Evolutionary conservation across 2,329 filamentous ascomycete species (phyloP).

Genomic region (Trichoderma aggressivum): DNA sequence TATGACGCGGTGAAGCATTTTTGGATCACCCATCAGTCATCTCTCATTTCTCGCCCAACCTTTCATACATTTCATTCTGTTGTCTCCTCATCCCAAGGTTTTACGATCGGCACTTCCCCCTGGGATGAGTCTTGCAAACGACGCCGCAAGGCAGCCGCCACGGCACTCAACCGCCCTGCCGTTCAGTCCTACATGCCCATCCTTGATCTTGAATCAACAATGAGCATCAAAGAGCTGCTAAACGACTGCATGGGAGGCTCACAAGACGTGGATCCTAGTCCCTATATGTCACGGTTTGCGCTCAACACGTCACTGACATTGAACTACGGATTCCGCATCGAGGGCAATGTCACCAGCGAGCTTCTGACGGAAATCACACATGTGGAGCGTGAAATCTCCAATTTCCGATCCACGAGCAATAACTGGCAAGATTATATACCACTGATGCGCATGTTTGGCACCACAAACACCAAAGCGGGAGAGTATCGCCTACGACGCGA

Average conservation of each 20-base stretch:
- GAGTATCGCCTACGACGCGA: conserved; percentile 68
- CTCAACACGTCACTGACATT: conserved; percentile 74
- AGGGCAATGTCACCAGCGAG: conserved; percentile 63
- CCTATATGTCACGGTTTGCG: conserved; percentile 72
- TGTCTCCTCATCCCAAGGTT: conserved; percentile 71
- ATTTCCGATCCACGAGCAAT: conserved; percentile 74
- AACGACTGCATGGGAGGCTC: conserved; percentile 60
- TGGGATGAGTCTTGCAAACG: conserved; percentile 80
- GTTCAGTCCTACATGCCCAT: conserved; percentile 79
- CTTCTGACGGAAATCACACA: conserved; percentile 70
- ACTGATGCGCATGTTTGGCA: conserved; percentile 62
- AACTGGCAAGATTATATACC: conserved; percentile 88
- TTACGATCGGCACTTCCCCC: conserved; percentile 79
- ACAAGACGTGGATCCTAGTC: conserved; percentile 64
- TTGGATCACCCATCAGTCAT: conserved; percentile 76
- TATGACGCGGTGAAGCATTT: conserved; percentile 71
- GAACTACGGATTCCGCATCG: conserved; percentile 75
- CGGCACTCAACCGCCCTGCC: conserved; percentile 72
- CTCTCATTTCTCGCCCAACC: conserved; percentile 72
- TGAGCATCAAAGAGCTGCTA: conserved; percentile 69
- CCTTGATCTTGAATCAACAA: conserved; percentile 70
- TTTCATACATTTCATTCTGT: conserved; percentile 81
- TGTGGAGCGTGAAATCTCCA: conserved; percentile 72
- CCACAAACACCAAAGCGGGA: conserved; percentile 58
- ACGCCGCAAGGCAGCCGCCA: conserved; percentile 73